Conservation (phyloP, 1,139 yeast species). For the Yarrowia galli region DNA sequence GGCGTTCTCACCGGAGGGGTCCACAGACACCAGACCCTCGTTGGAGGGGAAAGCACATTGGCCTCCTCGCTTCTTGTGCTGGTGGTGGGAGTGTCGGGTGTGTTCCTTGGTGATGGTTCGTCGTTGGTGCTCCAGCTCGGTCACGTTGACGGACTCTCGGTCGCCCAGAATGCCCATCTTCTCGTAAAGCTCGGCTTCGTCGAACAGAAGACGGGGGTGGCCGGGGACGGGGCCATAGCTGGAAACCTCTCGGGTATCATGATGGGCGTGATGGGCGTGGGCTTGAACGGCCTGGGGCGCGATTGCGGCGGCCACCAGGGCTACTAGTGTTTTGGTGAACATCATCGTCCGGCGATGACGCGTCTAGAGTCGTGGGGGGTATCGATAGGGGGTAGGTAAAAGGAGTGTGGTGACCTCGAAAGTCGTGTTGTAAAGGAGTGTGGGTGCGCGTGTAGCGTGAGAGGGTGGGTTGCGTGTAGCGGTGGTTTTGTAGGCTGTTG, state of each 20-base stretch:
- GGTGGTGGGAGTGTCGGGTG: conserved; percentile 32
- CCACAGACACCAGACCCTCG: conserved; percentile 72
- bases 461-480: background rate
- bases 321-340: conserved; percentile 19
- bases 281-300: conserved; percentile 8
- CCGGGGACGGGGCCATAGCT: conserved; percentile 7
- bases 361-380: conserved; percentile 11
- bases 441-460: conserved; percentile 11
- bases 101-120: conserved; percentile 11
- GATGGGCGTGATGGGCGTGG: conserved; percentile 32
- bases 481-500: background rate
- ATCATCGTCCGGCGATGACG: conserved; percentile 39
- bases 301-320: conserved; percentile 24
- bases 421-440: conserved; percentile 4
- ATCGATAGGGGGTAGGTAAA: background rate
- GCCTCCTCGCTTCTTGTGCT: conserved; percentile 47
- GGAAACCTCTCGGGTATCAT: conserved; percentile 4
- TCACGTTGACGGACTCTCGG: conserved; percentile 21
- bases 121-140: conserved; percentile 1
- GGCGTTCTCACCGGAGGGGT: conserved; percentile 63
- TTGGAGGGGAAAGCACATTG: conserved; percentile 73
- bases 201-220: conserved; percentile 33
- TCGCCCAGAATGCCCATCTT: conserved; percentile 35
- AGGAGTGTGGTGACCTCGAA: conserved; percentile 13
- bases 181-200: conserved; percentile 20